These are phyloP conservation scores for Lepidium sativum DNA, from an alignment of 345 rosid genomes.

Conservation along the genomic window DNA sequence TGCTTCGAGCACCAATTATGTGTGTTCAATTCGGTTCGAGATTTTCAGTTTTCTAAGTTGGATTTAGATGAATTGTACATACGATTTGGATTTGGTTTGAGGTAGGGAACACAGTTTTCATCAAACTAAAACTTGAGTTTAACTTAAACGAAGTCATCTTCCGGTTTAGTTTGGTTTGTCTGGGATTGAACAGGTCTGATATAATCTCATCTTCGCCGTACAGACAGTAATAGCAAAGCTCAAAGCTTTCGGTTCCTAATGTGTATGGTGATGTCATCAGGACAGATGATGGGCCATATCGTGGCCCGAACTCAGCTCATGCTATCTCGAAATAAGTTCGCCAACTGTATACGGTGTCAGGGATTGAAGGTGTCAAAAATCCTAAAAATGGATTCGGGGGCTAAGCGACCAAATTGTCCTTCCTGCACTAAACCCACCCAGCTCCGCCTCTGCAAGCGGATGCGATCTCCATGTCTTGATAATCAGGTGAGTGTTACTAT, in stretches of 20 bases:
- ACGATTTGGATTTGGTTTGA: not conserved
- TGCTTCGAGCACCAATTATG: not conserved
- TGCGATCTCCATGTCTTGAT: conserved; percentile 41
- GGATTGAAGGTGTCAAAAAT: conserved; percentile 18
- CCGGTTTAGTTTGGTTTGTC: not conserved
- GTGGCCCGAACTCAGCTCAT: conserved; percentile 26
- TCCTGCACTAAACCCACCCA: conserved; percentile 55
- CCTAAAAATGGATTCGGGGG: conserved; percentile 42
- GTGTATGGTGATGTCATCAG: not conserved
- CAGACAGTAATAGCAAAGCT: not conserved
- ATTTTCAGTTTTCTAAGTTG: no score
- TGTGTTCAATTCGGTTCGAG: not conserved
- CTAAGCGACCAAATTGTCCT: conserved; percentile 61
- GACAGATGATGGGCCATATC: conserved; percentile 26
- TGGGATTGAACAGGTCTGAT: not conserved
- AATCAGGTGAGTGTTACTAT: conserved; percentile 63
- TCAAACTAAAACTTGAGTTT: not conserved
- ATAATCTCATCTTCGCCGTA: not conserved
- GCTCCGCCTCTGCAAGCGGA: conserved; percentile 58
- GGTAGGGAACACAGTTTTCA: not conserved
- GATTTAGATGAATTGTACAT: not conserved
- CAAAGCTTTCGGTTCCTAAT: not conserved
- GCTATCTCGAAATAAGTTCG: not conserved
- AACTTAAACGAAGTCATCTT: not conserved
- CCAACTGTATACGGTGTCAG: conserved; percentile 15